phyloP scores from a whole-genome alignment of 2,329 filamentous ascomycete genomes.

The Tolypocladium ophioglossoides region DNA sequence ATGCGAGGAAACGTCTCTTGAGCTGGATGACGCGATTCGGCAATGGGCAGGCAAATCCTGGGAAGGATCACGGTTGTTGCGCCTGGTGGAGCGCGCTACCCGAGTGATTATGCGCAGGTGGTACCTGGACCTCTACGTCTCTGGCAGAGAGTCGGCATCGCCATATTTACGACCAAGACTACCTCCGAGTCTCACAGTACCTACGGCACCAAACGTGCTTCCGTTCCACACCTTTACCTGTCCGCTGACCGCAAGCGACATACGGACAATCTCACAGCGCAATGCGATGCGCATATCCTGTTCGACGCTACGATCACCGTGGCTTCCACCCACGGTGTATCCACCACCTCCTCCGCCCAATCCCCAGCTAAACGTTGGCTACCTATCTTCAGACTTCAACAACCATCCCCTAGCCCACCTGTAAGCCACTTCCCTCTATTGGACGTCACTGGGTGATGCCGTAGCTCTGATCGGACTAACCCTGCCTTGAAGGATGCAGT shows the following conservation, averaged over 20 bases:
- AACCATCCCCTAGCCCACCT: constrained; percentile 94
- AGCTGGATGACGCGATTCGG: constrained; percentile 29
- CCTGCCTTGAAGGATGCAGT: constrained; percentile 67
- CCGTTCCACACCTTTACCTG: constrained; percentile 98
- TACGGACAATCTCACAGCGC: constrained; percentile 87
- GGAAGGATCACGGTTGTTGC: constrained; percentile 79
- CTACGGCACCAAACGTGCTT: constrained; percentile 83
- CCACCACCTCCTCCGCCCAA: constrained; percentile 74
- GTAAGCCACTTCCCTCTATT: constrained; percentile 27
- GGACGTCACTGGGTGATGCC: background rate
- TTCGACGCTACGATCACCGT: constrained; percentile 75
- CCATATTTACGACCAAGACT: constrained; percentile 65
- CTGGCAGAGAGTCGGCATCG: constrained; percentile 38
- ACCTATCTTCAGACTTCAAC: constrained; percentile 97
- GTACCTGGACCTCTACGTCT: constrained; percentile 75
- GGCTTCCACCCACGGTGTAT: constrained; percentile 74
- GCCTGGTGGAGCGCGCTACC: constrained; percentile 76
- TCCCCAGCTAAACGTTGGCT: constrained; percentile 83
- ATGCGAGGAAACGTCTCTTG: constrained; percentile 22
- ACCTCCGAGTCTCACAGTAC: constrained; percentile 63
- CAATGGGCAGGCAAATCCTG: constrained; percentile 66
- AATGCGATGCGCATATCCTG: constrained; percentile 90
- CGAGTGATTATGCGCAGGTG: constrained; percentile 69
- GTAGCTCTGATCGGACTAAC: background rate
- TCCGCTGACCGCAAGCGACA: constrained; percentile 80